Base-by-base conservation (phyloP, 495 filamentous ascomycete genomes). In the Aspergillus heteromorphus region DNA sequence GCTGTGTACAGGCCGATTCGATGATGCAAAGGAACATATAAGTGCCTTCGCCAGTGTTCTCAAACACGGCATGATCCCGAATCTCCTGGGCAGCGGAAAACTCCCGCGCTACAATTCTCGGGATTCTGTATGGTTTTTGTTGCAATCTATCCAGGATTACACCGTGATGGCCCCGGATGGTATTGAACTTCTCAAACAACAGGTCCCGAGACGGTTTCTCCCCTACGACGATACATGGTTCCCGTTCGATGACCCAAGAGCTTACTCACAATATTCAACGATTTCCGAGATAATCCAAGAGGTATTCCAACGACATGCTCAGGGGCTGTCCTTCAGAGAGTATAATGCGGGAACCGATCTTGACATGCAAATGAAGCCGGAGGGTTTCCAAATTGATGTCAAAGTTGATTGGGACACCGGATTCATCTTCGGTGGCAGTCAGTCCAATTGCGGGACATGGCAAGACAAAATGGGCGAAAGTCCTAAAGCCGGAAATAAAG, bases 381-480 rank as follows among this genome's bases (percentile, higher is more conserved):
- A 88, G 59, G 95, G 95, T 1, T 99, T 99, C 73, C 80, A 95
- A 56, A 87, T 93, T 34, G 83, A 96, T 51, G 83, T 97, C 55
- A 83, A 86, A 23, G 88, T 95, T 11, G 92, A 97, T 65, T 97
- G 93, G 95, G 78, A 82, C 10, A 96, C 87, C 1, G 95, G 95
- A 16, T 79, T 99, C 49, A 85, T 99, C 54, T 95, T 92, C 60
- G 95, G 95, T 34, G 95, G 95, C 31, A 97, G 87, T 59, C 90
- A 97, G 65, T 75, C 73, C 66, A 99, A 99, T 65, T 99, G 95
- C 62, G 95, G 95, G 50, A 99, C 95, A 4, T 99, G 95, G 95
- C 95, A 96, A 87, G 95, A 99, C 73, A 99, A 99, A 79, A 99
- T 97, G 93, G 95, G 95, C n/a, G 95, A 99, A 70, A 95, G 89